Conservation (phyloP, 495 filamentous ascomycete genomes). For the Cairneyella variabilis region DNA sequence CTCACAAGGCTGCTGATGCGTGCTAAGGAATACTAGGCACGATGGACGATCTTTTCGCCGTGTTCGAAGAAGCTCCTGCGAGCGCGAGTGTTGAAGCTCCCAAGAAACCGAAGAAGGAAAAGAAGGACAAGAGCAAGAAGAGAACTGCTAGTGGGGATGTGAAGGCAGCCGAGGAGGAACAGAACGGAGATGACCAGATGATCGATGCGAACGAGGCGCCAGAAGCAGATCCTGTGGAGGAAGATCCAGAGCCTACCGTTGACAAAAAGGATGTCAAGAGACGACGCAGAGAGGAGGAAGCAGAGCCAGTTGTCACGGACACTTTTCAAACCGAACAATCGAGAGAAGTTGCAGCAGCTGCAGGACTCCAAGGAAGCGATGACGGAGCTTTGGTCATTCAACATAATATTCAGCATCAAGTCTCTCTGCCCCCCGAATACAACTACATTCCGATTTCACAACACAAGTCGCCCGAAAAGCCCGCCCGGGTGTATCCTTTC, state of each 20-base stretch:
- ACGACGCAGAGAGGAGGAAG: constrained; percentile 64
- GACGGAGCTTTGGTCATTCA: constrained; percentile 70
- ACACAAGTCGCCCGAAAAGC: constrained; percentile 79
- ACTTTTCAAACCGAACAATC: constrained; percentile 95
- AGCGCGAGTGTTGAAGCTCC: constrained; percentile 27
- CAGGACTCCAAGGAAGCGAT: constrained; percentile 66
- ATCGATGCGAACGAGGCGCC: constrained; percentile 38
- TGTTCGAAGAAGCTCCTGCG: constrained; percentile 68
- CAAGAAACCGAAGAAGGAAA: constrained; percentile 33
- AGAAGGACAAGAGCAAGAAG: constrained; percentile 57
- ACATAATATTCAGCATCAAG: constrained; percentile 98
- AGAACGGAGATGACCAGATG: constrained; percentile 45
- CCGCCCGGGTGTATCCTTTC: constrained; percentile 81
- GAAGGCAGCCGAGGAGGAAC: constrained; percentile 46
- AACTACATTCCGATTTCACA: constrained; percentile 88
- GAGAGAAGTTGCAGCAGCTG: constrained; percentile 75
- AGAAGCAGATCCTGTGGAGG: constrained; percentile 30
- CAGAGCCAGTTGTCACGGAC: constrained; percentile 85
- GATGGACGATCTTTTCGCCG: constrained; percentile 66
- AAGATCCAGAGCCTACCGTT: constrained; percentile 31
- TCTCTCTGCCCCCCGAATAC: constrained; percentile 89
- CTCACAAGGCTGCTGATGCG: background rate
- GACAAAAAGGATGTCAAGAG: constrained; percentile 65
- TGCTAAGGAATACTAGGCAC: background rate
- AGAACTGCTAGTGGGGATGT: constrained; percentile 75